Evolutionary conservation across 768 basidiomycete species (phyloP).

Genomic region (Boletus tomentosulus): DNA sequence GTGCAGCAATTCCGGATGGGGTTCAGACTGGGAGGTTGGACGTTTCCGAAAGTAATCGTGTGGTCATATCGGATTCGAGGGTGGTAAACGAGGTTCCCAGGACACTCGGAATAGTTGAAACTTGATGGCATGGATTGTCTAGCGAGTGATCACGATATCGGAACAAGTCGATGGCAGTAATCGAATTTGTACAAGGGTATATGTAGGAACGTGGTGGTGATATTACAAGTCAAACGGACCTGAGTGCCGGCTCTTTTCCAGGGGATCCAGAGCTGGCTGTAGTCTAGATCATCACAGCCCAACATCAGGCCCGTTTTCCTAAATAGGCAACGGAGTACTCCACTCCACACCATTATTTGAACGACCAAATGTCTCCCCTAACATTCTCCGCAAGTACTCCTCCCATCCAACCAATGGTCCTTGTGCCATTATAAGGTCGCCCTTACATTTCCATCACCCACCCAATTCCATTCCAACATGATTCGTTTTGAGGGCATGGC

Average conservation of each 20-base stretch:
- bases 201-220: too few species aligned
- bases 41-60: too few species aligned
- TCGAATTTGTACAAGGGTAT: too few species aligned
- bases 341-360: slow-evolving; percentile 25
- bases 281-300: slow-evolving; percentile 22
- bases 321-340: slow-evolving; percentile 25
- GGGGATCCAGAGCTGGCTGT: background rate
- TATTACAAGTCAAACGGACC: too few species aligned
- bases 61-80: background rate
- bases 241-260: background rate
- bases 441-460: background rate
- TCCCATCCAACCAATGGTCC: background rate
- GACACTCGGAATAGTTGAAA: background rate
- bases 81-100: background rate
- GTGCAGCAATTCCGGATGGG: too few species aligned
- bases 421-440: slow-evolving; percentile 2
- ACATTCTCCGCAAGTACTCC: background rate
- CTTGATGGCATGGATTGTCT: background rate
- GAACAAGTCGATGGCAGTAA: too few species aligned
- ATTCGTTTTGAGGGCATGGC: slow-evolving; percentile 75
- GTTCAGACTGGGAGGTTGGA: too few species aligned
- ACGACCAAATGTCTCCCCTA: slow-evolving; percentile 11
- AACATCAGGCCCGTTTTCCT: slow-evolving; percentile 13
- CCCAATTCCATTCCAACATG: slow-evolving; percentile 38
- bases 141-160: too few species aligned